Conservation (phyloP, 1,284 basidiomycete species). For the Puccinia novopanici region DNA sequence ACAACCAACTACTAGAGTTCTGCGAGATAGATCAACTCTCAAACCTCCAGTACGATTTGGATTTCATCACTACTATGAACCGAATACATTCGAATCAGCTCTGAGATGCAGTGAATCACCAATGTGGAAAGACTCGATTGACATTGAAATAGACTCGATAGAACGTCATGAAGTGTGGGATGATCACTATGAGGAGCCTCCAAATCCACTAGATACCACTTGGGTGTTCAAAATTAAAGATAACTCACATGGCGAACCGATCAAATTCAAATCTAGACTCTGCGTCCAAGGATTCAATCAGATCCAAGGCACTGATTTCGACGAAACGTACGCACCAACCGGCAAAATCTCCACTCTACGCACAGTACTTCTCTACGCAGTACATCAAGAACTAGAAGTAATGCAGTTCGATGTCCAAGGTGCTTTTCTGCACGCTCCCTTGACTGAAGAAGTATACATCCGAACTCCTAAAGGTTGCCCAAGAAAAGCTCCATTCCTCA, state of each 20-base stretch:
- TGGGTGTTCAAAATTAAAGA: constrained; percentile 1
- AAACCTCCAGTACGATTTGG: too few species aligned
- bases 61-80: too few species aligned
- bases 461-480: neutral
- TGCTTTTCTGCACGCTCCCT: neutral
- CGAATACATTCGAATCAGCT: too few species aligned
- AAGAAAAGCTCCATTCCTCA: neutral
- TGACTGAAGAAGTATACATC: neutral
- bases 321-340: neutral
- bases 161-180: too few species aligned
- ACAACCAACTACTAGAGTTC: neutral
- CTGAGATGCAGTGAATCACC: too few species aligned
- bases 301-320: neutral
- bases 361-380: neutral
- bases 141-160: too few species aligned
- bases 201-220: neutral
- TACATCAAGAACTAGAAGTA: neutral
- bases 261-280: neutral
- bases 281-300: neutral
- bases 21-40: too few species aligned
- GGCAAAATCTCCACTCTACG: neutral
- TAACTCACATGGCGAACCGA: too few species aligned
- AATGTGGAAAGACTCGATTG: too few species aligned
- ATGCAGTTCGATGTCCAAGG: neutral
- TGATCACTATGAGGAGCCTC: neutral